Percentiles rank a stretch among this genome's conserved stretches.
phyloP scores from a whole-genome alignment of 1,284 basidiomycete genomes.

The Marasmius fiardii region DNA sequence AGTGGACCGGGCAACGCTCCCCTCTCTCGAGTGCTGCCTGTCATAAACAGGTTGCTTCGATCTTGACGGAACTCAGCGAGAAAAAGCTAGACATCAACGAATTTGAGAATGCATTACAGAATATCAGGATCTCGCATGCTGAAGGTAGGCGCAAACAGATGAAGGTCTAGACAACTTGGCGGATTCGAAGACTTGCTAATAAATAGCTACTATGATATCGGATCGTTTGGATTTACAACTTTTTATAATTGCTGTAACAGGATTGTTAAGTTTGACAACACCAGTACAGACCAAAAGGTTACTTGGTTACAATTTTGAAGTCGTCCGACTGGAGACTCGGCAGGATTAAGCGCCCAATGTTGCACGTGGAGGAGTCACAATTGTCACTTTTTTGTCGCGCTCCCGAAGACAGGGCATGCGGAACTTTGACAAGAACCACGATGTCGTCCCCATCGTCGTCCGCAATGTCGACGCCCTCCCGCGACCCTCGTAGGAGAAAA shows the following conservation, averaged over 20 bases:
- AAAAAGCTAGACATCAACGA: neutral
- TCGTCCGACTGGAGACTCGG: no score
- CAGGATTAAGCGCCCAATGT: neutral
- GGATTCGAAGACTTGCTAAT: neutral
- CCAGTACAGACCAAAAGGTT: no score
- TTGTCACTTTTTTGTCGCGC: neutral
- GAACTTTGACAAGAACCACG: slow-evolving; percentile 5
- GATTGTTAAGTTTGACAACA: no score
- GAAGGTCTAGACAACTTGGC: neutral
- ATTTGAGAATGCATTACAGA: neutral
- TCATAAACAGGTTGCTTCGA: neutral
- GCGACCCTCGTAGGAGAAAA: slow-evolving; percentile 12
- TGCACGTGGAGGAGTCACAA: neutral
- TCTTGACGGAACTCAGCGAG: neutral
- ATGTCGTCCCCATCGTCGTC: slow-evolving; percentile 11
- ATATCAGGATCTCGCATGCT: neutral
- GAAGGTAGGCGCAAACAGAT: neutral
- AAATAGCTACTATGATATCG: no score
- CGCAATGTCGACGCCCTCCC: slow-evolving; percentile 4
- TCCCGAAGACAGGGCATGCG: neutral
- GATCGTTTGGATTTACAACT: no score
- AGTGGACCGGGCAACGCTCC: slow-evolving; percentile 28
- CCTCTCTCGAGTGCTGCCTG: slow-evolving; percentile 1
- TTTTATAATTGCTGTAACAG: no score
- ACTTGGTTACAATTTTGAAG: no score